Percentiles rank a stretch among this genome's conserved stretches.
Evolutionary conservation across 139 green algal species (phyloP).

Genomic region (Axilococcus clingmanii): DNA sequence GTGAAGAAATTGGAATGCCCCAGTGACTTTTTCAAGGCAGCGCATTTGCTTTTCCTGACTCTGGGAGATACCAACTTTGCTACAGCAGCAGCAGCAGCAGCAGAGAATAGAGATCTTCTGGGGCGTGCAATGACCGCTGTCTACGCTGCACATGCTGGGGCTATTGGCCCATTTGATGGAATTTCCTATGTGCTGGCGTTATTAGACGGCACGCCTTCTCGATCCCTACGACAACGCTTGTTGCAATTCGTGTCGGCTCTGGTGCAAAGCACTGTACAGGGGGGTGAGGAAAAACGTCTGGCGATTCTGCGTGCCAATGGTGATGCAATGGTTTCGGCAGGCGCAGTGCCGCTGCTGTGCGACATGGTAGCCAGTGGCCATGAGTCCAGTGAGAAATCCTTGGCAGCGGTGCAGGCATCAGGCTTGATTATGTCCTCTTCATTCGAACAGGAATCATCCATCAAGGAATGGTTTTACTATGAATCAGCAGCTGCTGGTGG

Average conservation of each 20-base stretch:
- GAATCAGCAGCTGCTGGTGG: not conserved
- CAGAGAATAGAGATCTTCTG: not conserved
- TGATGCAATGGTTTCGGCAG: slow-evolving; percentile 46
- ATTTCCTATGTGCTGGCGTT: slow-evolving; percentile 58
- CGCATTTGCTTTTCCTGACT: slow-evolving; percentile 71
- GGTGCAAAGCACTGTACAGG: slow-evolving; percentile 15
- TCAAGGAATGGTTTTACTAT: slow-evolving; percentile 60
- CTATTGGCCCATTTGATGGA: slow-evolving; percentile 65
- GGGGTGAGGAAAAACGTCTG: not conserved
- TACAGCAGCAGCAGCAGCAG: not conserved
- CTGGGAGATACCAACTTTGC: slow-evolving; percentile 40
- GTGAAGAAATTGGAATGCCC: slow-evolving; percentile 60
- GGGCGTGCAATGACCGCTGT: slow-evolving; percentile 69
- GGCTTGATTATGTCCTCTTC: slow-evolving; percentile 52
- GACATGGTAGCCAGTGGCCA: slow-evolving; percentile 75
- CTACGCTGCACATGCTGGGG: slow-evolving; percentile 49
- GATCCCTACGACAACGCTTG: slow-evolving; percentile 54
- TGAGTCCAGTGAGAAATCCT: slow-evolving; percentile 42
- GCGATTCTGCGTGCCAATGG: slow-evolving; percentile 45
- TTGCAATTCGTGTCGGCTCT: slow-evolving; percentile 70
- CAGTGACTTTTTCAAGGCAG: slow-evolving; percentile 63
- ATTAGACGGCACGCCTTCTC: slow-evolving; percentile 50
- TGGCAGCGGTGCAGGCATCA: slow-evolving; percentile 33
- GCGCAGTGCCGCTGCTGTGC: slow-evolving; percentile 65
- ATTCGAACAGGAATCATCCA: slow-evolving; percentile 34